Evolutionary conservation across 2,329 filamentous ascomycete species (phyloP).

Genomic region (Metarhizium robertsii): DNA sequence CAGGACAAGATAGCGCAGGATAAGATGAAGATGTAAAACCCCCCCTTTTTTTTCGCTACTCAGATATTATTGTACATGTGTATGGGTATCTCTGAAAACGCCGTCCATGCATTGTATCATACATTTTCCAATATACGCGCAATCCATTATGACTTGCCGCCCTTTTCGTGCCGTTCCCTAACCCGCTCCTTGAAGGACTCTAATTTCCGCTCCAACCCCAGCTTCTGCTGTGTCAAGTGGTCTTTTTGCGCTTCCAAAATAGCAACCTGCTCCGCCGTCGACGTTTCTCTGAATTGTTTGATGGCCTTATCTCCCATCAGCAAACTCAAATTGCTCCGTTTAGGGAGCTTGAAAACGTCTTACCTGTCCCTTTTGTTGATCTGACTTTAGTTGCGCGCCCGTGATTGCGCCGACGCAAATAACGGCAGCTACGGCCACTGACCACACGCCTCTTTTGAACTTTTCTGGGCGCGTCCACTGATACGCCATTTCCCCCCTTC

Average conservation of each 20-base stretch:
- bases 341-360: constrained; percentile 1
- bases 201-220: constrained; percentile 32
- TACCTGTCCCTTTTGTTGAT: constrained; percentile 36
- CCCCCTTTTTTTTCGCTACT: neutral
- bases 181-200: constrained; percentile 29
- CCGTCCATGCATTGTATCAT: neutral
- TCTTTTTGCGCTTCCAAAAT: constrained; percentile 33
- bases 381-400: constrained; percentile 39
- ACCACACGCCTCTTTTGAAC: constrained; percentile 25
- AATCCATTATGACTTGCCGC: constrained; percentile 5
- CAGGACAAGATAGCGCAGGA: neutral
- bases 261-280: constrained; percentile 34
- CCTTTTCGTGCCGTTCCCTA: constrained; percentile 22
- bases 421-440: constrained; percentile 36
- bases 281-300: constrained; percentile 27
- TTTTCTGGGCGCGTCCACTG: constrained; percentile 23
- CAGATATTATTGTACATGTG: neutral
- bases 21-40: neutral
- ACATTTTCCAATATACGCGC: neutral
- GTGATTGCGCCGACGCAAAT: constrained; percentile 37
- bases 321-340: neutral
- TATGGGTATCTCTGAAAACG: constrained; percentile 7
- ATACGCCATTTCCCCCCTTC: constrained; percentile 1
- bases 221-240: constrained; percentile 27
- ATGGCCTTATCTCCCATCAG: constrained; percentile 19